Conservation (phyloP, 1,139 yeast genomes). For the Trichomonascaceae sp. region DNA sequence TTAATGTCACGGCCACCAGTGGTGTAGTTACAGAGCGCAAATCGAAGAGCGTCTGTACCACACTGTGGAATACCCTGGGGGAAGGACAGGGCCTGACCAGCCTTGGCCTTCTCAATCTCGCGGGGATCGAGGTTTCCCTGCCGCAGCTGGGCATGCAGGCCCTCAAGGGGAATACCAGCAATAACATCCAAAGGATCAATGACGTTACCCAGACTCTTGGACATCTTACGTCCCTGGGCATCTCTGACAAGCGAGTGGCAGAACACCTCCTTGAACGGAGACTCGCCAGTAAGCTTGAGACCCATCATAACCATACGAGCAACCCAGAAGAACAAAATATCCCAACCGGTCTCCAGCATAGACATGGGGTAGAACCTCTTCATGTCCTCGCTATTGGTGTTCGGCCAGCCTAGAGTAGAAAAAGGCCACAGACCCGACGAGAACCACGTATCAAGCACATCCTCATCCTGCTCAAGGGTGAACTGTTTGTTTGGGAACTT, state of each 20-base stretch:
- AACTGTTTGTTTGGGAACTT: constrained; percentile 61
- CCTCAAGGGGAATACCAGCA: constrained; percentile 68
- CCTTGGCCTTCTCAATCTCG: constrained; percentile 76
- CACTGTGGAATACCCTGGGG: constrained; percentile 98
- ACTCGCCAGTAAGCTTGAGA: constrained; percentile 74
- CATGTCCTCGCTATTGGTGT: constrained; percentile 50
- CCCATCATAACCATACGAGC: constrained; percentile 92
- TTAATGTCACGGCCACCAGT: constrained; percentile 98
- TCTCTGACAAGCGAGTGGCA: constrained; percentile 98
- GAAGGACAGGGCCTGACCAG: constrained; percentile 80
- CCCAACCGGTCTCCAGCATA: constrained; percentile 98
- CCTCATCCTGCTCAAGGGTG: constrained; percentile 88
- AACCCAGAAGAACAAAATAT: constrained; percentile 97
- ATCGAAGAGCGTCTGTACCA: constrained; percentile 97
- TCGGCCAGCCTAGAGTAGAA: constrained; percentile 94
- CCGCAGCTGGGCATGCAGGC: constrained; percentile 63
- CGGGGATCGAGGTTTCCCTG: constrained; percentile 82
- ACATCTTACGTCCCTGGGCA: constrained; percentile 98
- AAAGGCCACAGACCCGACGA: constrained; percentile 98
- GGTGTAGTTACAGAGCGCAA: constrained; percentile 95
- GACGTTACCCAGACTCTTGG: constrained; percentile 93
- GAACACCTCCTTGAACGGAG: constrained; percentile 93
- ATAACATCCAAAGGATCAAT: constrained; percentile 93
- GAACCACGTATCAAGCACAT: constrained; percentile 97
- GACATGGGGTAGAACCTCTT: constrained; percentile 78